Base-by-base conservation (phyloP, 1,284 basidiomycete species). In the Coniophora puteana region DNA sequence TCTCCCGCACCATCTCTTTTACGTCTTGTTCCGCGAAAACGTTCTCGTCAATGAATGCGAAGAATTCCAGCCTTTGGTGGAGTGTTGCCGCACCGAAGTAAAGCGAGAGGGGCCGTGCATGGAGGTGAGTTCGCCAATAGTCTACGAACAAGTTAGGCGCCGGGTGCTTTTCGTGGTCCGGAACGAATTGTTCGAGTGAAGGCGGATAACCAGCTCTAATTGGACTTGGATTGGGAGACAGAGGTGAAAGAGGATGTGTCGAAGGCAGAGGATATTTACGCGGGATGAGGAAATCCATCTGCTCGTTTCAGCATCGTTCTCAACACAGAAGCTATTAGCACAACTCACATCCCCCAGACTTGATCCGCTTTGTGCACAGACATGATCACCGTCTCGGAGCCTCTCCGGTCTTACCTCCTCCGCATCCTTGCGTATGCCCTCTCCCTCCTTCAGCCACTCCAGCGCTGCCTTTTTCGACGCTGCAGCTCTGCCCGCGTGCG, bases 401-500 rank as follows among this genome's bases (percentile, higher is more conserved):
- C 24, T 35, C 18, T 17, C 7, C 22, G 22, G 24, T 12, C 26
- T 20, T 8, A 14, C 14, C 13, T 20, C 21, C 25, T 24, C 38
- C 8, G 14, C 14, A 10, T 23, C 23, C 4, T 5, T 13, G 8
- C 2, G 8, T 21, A 4, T 21, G 5, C 12, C 8, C 18, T 38
- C 17, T 20, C 5, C 12, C 21, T 4, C 26, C 17, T 45, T 34
- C 39, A 44, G 44, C 50, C 56, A 55, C 22, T 51, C 40, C 28
- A 52, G 22, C 3, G 43, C 63, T 16, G 48, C 36, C 5, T 32
- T 41, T 29, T 52, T 66, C n/a, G 46, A 48, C n/a, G 41, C 50
- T 31, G 59, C 53, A 3, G 67, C 36, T 4, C 58, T 55, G 5
- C n/a, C 31, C 16, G 61, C 56, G 33, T 57, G 45, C 2, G 55